Percentiles rank a stretch among this genome's conserved stretches.
These are phyloP conservation scores for Rhodosporidiobolus sp. DNA, from an alignment of 768 basidiomycete genomes.

Conservation along the genomic window DNA sequence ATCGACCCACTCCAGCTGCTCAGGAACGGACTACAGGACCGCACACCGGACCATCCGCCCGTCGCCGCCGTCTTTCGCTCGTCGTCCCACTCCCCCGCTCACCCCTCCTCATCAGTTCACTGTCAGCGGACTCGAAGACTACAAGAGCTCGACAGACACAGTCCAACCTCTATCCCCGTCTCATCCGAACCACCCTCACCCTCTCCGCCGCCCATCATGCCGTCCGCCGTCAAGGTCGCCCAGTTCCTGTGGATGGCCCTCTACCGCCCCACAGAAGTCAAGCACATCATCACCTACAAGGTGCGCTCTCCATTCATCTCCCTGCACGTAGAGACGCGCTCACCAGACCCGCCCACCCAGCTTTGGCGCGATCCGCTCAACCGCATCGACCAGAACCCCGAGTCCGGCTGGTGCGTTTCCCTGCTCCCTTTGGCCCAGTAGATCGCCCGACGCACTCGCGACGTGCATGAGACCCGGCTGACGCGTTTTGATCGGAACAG, in stretches of 20 bases:
- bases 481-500: neutral
- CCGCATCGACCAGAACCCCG: slow-evolving; percentile 73
- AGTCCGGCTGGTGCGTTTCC: slow-evolving; percentile 62
- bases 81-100: neutral
- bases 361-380: slow-evolving; percentile 50
- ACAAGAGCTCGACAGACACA: neutral
- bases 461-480: neutral
- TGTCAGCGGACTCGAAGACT: neutral
- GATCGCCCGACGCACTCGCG: neutral
- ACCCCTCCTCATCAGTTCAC: neutral
- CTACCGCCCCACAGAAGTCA: slow-evolving; percentile 79
- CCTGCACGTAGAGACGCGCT: neutral
- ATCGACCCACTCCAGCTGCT: too few species aligned
- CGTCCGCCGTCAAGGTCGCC: slow-evolving; percentile 2
- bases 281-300: slow-evolving; percentile 74
- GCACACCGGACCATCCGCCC: too few species aligned
- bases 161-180: neutral
- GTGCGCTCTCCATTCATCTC: slow-evolving; percentile 46
- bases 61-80: neutral
- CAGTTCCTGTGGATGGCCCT: slow-evolving; percentile 46
- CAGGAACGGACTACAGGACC: too few species aligned
- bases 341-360: slow-evolving; percentile 34
- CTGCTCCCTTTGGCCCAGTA: too few species aligned
- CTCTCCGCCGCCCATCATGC: neutral
- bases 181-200: too few species aligned